Evolutionary conservation across 495 filamentous ascomycete species (phyloP).

Genomic region (Oidiodendron maius): DNA sequence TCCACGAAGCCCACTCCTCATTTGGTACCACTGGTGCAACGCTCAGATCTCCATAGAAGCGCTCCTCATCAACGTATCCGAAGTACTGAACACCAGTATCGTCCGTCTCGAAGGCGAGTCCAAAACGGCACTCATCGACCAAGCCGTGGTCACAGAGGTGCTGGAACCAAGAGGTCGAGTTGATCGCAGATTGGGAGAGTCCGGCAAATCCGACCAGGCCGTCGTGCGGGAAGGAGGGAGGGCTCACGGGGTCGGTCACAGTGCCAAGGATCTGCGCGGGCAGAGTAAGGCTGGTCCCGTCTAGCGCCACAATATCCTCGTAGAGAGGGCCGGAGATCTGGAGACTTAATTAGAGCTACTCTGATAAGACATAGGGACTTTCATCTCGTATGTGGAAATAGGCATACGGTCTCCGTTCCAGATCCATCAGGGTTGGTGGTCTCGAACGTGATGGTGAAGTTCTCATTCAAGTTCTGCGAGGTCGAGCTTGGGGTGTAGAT

Average conservation of each 20-base stretch:
- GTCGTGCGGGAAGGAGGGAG: slow-evolving; percentile 2
- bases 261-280: background rate
- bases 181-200: background rate
- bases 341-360: background rate
- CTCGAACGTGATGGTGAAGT: slow-evolving; percentile 4
- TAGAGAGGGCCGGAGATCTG: slow-evolving; percentile 3
- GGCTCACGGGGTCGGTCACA: background rate
- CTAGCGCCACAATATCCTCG: background rate
- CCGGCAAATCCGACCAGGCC: slow-evolving; percentile 3
- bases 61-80: background rate
- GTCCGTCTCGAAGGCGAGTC: background rate
- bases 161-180: background rate
- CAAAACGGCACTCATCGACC: slow-evolving; percentile 4
- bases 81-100: slow-evolving; percentile 5
- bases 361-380: background rate
- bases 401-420: slow-evolving; percentile 3
- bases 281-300: background rate
- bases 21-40: background rate
- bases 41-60: slow-evolving; percentile 1
- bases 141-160: background rate
- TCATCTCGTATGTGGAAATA: background rate
- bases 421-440: slow-evolving; percentile 9
- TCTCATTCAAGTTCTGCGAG: background rate
- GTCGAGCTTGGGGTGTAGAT: slow-evolving; percentile 2
- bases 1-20: background rate